These are phyloP conservation scores for Pterocarpus macrocarpus DNA, from an alignment of 306 rosid species.

Conservation along the genomic window DNA sequence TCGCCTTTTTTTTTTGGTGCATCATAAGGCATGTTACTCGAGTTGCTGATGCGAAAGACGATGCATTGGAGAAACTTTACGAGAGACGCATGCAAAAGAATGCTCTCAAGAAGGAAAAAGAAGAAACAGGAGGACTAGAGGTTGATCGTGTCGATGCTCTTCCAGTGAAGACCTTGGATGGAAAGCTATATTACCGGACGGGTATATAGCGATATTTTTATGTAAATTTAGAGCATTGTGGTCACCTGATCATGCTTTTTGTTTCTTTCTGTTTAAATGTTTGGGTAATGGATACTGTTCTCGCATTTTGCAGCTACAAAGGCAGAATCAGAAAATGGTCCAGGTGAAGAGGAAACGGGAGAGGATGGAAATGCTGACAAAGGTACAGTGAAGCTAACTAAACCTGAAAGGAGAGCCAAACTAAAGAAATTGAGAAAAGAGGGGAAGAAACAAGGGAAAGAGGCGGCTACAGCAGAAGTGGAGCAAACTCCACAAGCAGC, in stretches of 20 bases:
- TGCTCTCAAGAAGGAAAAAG: constrained; percentile 66
- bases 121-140: constrained; percentile 60
- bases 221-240: constrained; percentile 18
- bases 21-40: constrained; percentile 84
- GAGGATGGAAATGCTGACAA: constrained; percentile 55
- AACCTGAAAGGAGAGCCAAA: constrained; percentile 89
- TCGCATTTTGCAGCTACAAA: constrained; percentile 58
- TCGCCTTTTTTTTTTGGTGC: constrained; percentile 21
- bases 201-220: constrained; percentile 47
- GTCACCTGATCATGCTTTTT: constrained; percentile 21
- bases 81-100: constrained; percentile 79
- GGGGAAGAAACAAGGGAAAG: constrained; percentile 81
- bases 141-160: constrained; percentile 92
- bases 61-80: constrained; percentile 84
- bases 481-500: constrained; percentile 81
- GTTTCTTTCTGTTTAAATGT: constrained; percentile 1
- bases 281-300: constrained; percentile 23
- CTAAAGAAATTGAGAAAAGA: constrained; percentile 77
- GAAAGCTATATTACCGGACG: constrained; percentile 71
- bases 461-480: constrained; percentile 53
- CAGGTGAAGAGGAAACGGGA: constrained; percentile 55
- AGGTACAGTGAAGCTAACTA: constrained; percentile 71
- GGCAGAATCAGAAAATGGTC: constrained; percentile 53
- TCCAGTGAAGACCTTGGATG: constrained; percentile 88
- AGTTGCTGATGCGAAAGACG: constrained; percentile 91